phyloP scores from a whole-genome alignment of 352 stramenopile species.

The Paralagenidium karlingii region DNA sequence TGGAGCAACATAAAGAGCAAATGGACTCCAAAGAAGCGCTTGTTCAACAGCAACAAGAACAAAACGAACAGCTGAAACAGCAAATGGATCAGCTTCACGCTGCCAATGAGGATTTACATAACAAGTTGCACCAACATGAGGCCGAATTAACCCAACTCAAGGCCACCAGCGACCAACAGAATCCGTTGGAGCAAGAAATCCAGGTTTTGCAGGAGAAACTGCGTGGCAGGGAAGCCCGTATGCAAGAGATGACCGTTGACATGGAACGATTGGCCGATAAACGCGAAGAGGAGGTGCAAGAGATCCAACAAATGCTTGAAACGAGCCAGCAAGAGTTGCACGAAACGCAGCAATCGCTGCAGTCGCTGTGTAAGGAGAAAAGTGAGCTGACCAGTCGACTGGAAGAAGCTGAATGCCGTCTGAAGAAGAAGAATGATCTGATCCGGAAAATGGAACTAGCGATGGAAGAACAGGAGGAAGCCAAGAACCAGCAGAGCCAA shows the following conservation, averaged over 20 bases:
- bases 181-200: neutral
- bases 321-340: constrained; percentile 1
- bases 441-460: too few species aligned
- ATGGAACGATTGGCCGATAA: too few species aligned
- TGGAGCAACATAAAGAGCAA: too few species aligned
- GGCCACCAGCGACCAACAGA: neutral
- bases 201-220: constrained; percentile 9
- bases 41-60: neutral
- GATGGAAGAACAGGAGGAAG: too few species aligned
- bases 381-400: too few species aligned
- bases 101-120: neutral
- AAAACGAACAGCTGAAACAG: neutral
- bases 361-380: neutral
- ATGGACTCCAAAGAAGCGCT: too few species aligned
- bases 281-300: too few species aligned
- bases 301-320: neutral
- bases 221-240: constrained; percentile 3
- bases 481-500: neutral
- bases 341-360: neutral
- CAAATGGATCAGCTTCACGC: neutral
- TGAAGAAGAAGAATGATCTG: too few species aligned
- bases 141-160: neutral
- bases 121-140: neutral
- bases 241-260: constrained; percentile 8
- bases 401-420: too few species aligned